phyloP scores from a whole-genome alignment of 768 basidiomycete genomes.

The Dictyophora rubrovolvata region DNA sequence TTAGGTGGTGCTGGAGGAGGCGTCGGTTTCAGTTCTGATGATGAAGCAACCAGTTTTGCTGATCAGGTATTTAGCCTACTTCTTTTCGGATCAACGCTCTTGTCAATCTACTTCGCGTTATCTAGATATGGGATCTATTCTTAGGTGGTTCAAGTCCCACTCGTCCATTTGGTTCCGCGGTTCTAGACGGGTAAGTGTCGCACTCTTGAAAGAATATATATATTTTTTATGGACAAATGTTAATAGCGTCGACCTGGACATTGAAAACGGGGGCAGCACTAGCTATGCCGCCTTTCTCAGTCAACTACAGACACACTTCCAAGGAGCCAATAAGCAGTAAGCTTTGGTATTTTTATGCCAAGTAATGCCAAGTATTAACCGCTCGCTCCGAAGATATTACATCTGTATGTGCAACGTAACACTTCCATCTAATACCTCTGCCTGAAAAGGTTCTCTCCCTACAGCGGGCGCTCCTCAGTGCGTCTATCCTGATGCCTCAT shows the following conservation, averaged over 20 bases:
- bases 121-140: slow-evolving; percentile 56
- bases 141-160: slow-evolving; percentile 52
- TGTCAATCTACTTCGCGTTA: neutral
- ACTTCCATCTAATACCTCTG: neutral
- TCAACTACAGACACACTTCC: slow-evolving; percentile 40
- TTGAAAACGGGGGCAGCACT: slow-evolving; percentile 51
- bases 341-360: slow-evolving; percentile 7
- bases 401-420: neutral
- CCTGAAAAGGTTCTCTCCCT: neutral
- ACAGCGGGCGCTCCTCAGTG: slow-evolving; percentile 47
- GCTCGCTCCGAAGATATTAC: neutral
- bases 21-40: slow-evolving; percentile 48
- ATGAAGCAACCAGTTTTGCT: slow-evolving; percentile 49
- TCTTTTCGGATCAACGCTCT: neutral
- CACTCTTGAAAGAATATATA: neutral
- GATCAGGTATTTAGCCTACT: slow-evolving; percentile 25
- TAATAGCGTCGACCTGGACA: slow-evolving; percentile 52
- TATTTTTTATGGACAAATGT: neutral
- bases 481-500: slow-evolving; percentile 55
- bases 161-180: slow-evolving; percentile 61
- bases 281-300: slow-evolving; percentile 48
- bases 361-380: neutral
- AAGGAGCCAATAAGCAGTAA: slow-evolving; percentile 44
- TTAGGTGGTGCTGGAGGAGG: slow-evolving; percentile 53
- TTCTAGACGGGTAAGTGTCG: slow-evolving; percentile 54